Evolutionary conservation across 441 rosid species (phyloP), one percentile per base, ranked within the genome.

Genomic region (Gossypium trilobum): DNA sequence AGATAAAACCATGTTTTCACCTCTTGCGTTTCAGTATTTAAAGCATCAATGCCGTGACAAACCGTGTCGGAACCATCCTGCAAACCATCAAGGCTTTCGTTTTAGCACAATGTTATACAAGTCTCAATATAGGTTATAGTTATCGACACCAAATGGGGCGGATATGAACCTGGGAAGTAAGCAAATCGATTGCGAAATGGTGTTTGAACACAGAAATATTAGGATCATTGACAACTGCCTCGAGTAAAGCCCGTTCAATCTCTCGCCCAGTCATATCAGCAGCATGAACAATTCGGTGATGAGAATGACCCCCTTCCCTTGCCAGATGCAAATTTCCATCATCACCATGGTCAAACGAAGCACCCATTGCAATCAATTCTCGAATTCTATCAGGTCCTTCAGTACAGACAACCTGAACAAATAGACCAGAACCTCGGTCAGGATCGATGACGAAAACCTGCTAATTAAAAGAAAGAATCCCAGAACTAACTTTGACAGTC

Each of bases 191-290:
- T 0, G 95, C 99, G 67, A 88, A 95, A 75, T 92, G 97, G 77
- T 95, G 94, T 73, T 95, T 82, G 81, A 89, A 92, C 70, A 95
- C 82, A 19, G 82, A 76, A 64, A 95, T 95, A 73, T 87, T 87
- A 66, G 92, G 94, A 82, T 92, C 94, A 27, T 82, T 85, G 76
- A 82, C 76, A 75, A 89, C 96, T 20, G 97, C 97, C 77, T 89
- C 85, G 19, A 95, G 82, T 44, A 95, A 84, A 78, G 97, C 97
- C 75, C 99, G 87, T 79, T 91, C 97, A 36, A 95, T 95, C 88
- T 95, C 99, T 78, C 93, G 85, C 77, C 99, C 99, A 54, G 99
- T 95, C 95, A 95, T 88, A 81, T 95, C 99, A 56, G 99, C 97
- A 48, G 99, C 94, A 75, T 95, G 99, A 77, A 95, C 97, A 68